phyloP scores from a whole-genome alignment of 2,329 filamentous ascomycete species.

The Decorospora gaudefroyi region DNA sequence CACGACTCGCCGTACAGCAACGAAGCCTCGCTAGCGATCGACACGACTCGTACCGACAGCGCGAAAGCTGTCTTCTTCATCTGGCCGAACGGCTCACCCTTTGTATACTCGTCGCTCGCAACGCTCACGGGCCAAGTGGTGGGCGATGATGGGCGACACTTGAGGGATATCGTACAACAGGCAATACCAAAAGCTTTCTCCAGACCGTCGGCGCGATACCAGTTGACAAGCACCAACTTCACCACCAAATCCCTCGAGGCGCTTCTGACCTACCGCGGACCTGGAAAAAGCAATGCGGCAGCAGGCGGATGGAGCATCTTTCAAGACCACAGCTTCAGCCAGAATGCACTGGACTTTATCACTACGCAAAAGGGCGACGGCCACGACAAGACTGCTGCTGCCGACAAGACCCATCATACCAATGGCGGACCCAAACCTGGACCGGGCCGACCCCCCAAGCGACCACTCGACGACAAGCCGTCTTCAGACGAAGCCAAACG shows the following conservation, averaged over 20 bases:
- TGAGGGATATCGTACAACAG: conserved; percentile 73
- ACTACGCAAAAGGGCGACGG: conserved; percentile 32
- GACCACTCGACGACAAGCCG: conserved; percentile 31
- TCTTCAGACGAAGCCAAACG: conserved; percentile 58
- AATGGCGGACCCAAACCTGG: conserved; percentile 26
- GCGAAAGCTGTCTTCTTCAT: conserved; percentile 77
- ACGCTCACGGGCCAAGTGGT: conserved; percentile 45
- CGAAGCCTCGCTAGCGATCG: conserved; percentile 47
- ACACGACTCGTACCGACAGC: conserved; percentile 55
- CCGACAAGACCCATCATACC: conserved; percentile 17
- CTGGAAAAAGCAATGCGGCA: conserved; percentile 70
- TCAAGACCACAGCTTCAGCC: conserved; percentile 62
- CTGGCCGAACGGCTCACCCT: conserved; percentile 79
- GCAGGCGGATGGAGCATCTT: conserved; percentile 82
- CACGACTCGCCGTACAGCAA: conserved; percentile 78
- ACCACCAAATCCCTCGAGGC: conserved; percentile 72
- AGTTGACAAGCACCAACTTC: conserved; percentile 69
- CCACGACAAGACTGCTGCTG: conserved; percentile 17
- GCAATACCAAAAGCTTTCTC: conserved; percentile 84
- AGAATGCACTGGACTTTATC: conserved; percentile 56
- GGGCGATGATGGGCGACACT: conserved; percentile 53
- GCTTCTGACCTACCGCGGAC: conserved; percentile 69
- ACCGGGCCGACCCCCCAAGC: conserved; percentile 37
- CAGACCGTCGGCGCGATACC: conserved; percentile 71
- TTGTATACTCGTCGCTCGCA: conserved; percentile 67